Percentiles rank a stretch among this genome's conserved stretches.
phyloP scores from a whole-genome alignment of 179 eudicot species.

The Camellia oleifera region DNA sequence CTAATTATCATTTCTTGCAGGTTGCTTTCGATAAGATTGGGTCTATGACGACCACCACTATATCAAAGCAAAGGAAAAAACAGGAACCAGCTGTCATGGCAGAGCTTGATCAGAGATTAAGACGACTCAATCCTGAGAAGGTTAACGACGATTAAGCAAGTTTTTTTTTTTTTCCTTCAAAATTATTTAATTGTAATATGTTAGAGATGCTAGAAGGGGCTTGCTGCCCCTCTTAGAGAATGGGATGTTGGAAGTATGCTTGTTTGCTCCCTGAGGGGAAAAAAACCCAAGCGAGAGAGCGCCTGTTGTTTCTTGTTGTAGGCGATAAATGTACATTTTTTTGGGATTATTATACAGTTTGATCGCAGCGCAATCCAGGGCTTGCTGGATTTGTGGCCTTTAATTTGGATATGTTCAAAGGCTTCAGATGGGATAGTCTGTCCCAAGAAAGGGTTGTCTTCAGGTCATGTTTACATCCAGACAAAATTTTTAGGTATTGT shows the following conservation, averaged over 20 bases:
- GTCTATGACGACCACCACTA: slow-evolving; percentile 65
- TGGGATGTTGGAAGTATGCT: not conserved
- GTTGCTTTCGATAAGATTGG: slow-evolving; percentile 92
- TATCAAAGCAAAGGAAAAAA: slow-evolving; percentile 90
- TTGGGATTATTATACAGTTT: not conserved
- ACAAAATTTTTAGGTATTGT: too few species aligned
- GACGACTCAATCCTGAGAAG: slow-evolving; percentile 41
- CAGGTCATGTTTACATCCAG: too few species aligned
- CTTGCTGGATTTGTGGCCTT: not conserved
- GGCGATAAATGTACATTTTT: not conserved
- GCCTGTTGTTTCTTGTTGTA: slow-evolving; percentile 3
- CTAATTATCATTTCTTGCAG: slow-evolving; percentile 32
- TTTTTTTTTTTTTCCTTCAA: not conserved
- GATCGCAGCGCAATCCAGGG: not conserved
- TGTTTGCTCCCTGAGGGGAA: not conserved
- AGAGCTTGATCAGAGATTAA: slow-evolving; percentile 82
- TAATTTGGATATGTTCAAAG: not conserved
- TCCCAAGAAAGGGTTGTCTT: too few species aligned
- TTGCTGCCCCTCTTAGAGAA: not conserved
- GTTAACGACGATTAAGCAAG: slow-evolving; percentile 15
- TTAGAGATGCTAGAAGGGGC: not conserved
- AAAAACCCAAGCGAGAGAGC: not conserved
- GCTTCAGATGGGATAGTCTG: too few species aligned
- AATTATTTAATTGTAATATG: not conserved
- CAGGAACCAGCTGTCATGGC: slow-evolving; percentile 96